Conservation (phyloP, 2,329 filamentous ascomycete genomes). For the Seiridium cupressi region DNA sequence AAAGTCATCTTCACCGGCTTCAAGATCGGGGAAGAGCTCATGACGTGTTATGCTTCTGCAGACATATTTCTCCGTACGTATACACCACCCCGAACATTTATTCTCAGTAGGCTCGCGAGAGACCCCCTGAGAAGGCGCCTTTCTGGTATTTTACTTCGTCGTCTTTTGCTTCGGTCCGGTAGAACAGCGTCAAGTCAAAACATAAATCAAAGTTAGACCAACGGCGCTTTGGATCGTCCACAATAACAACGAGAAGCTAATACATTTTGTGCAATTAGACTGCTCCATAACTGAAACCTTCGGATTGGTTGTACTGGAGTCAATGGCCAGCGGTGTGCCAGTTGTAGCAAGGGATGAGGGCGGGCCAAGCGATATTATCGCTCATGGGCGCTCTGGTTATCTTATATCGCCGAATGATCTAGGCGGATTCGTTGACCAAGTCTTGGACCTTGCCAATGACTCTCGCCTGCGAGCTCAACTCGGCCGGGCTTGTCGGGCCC, state of each 20-base stretch:
- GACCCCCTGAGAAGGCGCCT: no score
- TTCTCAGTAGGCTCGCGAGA: no score
- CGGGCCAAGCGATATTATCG: slow-evolving; percentile 66
- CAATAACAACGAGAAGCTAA: no score
- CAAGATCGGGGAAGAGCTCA: slow-evolving; percentile 56
- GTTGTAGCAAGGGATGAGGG: slow-evolving; percentile 69
- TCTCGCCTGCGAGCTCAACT: slow-evolving; percentile 41
- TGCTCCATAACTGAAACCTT: slow-evolving; percentile 73
- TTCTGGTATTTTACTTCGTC: no score
- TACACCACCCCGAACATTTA: no score
- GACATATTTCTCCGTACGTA: slow-evolving; percentile 59
- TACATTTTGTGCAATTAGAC: slow-evolving; percentile 26
- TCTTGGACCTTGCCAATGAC: slow-evolving; percentile 48
- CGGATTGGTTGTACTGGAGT: slow-evolving; percentile 67
- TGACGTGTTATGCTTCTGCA: slow-evolving; percentile 64
- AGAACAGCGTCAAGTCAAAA: no score
- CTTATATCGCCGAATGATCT: slow-evolving; percentile 60
- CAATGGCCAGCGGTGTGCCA: slow-evolving; percentile 69
- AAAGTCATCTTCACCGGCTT: slow-evolving; percentile 68
- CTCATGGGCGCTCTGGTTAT: slow-evolving; percentile 58
- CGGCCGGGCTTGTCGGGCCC: slow-evolving; percentile 44
- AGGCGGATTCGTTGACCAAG: slow-evolving; percentile 53
- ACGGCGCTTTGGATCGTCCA: no score
- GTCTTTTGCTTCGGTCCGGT: no score
- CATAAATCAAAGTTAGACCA: no score